phyloP scores from a whole-genome alignment of 208 protist genomes.

The Trypanosoma scelopori region DNA sequence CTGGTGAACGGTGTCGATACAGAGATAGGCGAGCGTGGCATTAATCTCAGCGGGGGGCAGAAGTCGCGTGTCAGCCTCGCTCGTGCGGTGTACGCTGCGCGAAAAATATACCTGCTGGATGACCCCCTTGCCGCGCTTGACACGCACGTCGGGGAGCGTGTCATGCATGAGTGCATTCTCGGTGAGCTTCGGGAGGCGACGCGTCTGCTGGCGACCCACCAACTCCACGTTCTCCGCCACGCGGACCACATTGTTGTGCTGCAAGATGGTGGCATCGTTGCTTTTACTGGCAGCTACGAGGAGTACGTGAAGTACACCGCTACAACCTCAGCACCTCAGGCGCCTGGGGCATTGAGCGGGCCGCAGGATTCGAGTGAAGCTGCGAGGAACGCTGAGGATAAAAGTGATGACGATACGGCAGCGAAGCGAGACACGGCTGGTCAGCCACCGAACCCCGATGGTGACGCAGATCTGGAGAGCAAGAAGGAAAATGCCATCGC shows the following conservation, averaged over 20 bases:
- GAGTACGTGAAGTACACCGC: slow-evolving; percentile 29
- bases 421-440: too few relatives aligned
- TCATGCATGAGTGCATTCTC: slow-evolving; percentile 45
- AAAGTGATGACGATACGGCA: neutral
- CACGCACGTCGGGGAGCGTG: slow-evolving; percentile 57
- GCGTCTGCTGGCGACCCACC: slow-evolving; percentile 87
- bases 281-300: slow-evolving; percentile 35
- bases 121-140: slow-evolving; percentile 90
- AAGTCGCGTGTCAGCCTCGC: slow-evolving; percentile 70
- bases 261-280: slow-evolving; percentile 41
- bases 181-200: slow-evolving; percentile 57
- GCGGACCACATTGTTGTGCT: slow-evolving; percentile 89
- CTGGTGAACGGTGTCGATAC: slow-evolving; percentile 75
- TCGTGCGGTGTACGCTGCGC: slow-evolving; percentile 65
- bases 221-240: slow-evolving; percentile 75
- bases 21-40: slow-evolving; percentile 69
- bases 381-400: neutral
- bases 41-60: slow-evolving; percentile 77
- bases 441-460: too few relatives aligned
- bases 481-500: neutral
- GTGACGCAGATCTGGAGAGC: neutral
- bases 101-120: slow-evolving; percentile 79
- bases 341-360: neutral
- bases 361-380: too few relatives aligned
- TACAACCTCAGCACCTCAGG: too few relatives aligned